A percentile compares a stretch with the other conserved stretches of the same genome.
phyloP scores from a whole-genome alignment of 2,329 filamentous ascomycete species.

The Tetracladium maxilliforme region DNA sequence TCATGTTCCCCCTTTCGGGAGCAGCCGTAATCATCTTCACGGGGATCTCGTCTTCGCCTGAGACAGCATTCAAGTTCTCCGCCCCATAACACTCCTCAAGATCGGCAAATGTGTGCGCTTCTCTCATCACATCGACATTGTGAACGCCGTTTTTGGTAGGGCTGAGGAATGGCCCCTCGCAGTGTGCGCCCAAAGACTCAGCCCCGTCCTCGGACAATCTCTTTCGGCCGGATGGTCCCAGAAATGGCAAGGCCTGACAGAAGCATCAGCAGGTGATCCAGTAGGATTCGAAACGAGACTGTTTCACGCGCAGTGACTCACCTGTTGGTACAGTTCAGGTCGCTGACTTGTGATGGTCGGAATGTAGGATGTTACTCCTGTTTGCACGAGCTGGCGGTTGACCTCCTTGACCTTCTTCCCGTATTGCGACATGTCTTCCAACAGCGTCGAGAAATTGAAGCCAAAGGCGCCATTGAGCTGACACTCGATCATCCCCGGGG shows the following conservation, averaged over 20 bases:
- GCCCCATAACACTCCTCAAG: constrained; percentile 59
- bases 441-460: constrained; percentile 76
- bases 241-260: constrained; percentile 50
- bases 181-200: constrained; percentile 80
- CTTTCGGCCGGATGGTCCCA: constrained; percentile 52
- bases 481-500: constrained; percentile 77
- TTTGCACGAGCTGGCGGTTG: constrained; percentile 58
- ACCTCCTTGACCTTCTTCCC: constrained; percentile 56
- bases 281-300: background rate
- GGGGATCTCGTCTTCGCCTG: constrained; percentile 17
- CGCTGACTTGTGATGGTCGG: constrained; percentile 74
- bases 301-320: constrained; percentile 17
- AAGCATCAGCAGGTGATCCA: constrained; percentile 3
- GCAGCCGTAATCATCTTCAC: constrained; percentile 79
- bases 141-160: constrained; percentile 79
- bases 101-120: constrained; percentile 47
- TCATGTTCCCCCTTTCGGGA: constrained; percentile 64
- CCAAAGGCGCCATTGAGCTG: constrained; percentile 88
- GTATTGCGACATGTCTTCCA: constrained; percentile 50
- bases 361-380: constrained; percentile 77
- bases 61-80: constrained; percentile 40
- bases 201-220: constrained; percentile 55
- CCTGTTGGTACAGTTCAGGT: constrained; percentile 69
- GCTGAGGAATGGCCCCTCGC: constrained; percentile 79
- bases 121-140: constrained; percentile 54